These are phyloP conservation scores for Tulasnella sp. DNA, from an alignment of 768 basidiomycete genomes.

Conservation along the genomic window DNA sequence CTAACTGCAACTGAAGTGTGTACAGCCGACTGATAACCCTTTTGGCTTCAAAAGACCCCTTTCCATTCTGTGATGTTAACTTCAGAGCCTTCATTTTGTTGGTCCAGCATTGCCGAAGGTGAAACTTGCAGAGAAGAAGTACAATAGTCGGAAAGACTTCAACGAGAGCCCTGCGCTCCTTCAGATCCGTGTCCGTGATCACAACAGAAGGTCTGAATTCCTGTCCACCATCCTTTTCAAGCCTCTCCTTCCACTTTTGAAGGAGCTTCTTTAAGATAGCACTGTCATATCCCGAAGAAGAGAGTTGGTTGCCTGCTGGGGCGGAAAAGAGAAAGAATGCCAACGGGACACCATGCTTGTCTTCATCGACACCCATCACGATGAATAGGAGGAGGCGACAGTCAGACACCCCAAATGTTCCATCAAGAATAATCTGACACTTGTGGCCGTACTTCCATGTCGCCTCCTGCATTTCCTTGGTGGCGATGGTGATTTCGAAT, in stretches of 20 bases:
- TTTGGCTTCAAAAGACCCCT: too few relatives aligned
- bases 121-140: slow-evolving; percentile 31
- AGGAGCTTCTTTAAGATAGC: slow-evolving; percentile 22
- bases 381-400: slow-evolving; percentile 8
- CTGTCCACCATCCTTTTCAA: slow-evolving; percentile 16
- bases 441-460: slow-evolving; percentile 31
- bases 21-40: too few relatives aligned
- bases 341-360: slow-evolving; percentile 6
- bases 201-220: slow-evolving; percentile 22
- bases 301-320: not conserved
- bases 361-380: slow-evolving; percentile 10
- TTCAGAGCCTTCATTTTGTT: slow-evolving; percentile 25
- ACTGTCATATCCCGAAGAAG: slow-evolving; percentile 19
- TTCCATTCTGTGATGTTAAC: not conserved
- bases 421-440: slow-evolving; percentile 10
- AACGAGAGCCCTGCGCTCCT: slow-evolving; percentile 26
- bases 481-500: slow-evolving; percentile 26
- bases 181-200: slow-evolving; percentile 28
- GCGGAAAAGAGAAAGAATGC: slow-evolving; percentile 14
- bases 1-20: too few relatives aligned
- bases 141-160: slow-evolving; percentile 20
- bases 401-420: slow-evolving; percentile 11
- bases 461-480: slow-evolving; percentile 32
- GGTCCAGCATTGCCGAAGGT: slow-evolving; percentile 29
- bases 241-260: slow-evolving; percentile 19